phyloP scores from a whole-genome alignment of 2,329 filamentous ascomycete genomes.

The Fusarium mexicanum region DNA sequence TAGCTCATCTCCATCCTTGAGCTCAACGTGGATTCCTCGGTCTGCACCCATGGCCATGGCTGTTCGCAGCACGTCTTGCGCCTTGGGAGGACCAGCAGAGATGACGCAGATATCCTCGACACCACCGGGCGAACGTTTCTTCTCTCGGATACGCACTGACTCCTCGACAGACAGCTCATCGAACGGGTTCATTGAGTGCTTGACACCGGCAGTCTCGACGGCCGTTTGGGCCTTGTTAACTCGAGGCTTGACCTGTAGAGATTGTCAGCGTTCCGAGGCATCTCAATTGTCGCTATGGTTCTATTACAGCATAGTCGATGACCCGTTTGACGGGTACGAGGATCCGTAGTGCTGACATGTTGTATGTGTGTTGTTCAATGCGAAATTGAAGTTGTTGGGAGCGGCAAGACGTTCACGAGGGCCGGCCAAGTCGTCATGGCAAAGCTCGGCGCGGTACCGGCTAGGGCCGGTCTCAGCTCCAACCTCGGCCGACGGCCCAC shows the following conservation, averaged over 20 bases:
- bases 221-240: conserved; percentile 81
- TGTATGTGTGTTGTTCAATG: conserved; percentile 43
- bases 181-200: conserved; percentile 99
- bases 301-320: conserved; percentile 82
- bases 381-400: conserved; percentile 31
- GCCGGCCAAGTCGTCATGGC: conserved; percentile 40
- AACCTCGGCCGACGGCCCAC: conserved; percentile 53
- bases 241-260: conserved; percentile 69
- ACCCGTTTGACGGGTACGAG: conserved; percentile 85
- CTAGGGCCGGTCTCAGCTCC: conserved; percentile 56
- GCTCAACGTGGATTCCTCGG: conserved; percentile 87
- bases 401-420: conserved; percentile 32
- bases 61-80: conserved; percentile 87
- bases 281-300: not conserved
- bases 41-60: conserved; percentile 99
- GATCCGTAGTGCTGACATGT: conserved; percentile 75
- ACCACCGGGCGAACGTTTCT: conserved; percentile 74
- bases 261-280: conserved; percentile 20
- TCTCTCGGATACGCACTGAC: conserved; percentile 92
- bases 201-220: conserved; percentile 91
- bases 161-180: conserved; percentile 98
- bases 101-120: conserved; percentile 94
- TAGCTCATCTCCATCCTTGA: conserved; percentile 77
- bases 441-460: conserved; percentile 48
- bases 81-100: conserved; percentile 87